phyloP scores from a whole-genome alignment of 73 alveolate species.

The Symbiodinium natans region DNA sequence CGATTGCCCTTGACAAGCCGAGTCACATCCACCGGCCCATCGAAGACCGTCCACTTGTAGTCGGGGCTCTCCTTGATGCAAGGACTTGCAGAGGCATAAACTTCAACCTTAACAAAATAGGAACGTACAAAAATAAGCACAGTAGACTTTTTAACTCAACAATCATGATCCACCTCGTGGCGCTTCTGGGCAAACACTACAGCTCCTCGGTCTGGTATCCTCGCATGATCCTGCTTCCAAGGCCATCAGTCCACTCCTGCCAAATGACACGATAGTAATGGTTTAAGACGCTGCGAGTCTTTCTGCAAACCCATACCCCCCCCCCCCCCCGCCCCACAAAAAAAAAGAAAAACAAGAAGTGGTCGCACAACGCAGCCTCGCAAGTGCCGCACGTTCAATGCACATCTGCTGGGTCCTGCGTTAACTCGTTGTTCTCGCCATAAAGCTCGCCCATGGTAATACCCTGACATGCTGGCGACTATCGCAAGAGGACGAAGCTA shows the following conservation, averaged over 20 bases:
- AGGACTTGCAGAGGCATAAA: background rate
- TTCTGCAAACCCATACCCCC: too few species aligned
- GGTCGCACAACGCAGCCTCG: too few species aligned
- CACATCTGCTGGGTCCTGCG: too few species aligned
- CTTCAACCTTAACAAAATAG: too few species aligned
- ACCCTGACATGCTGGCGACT: constrained; percentile 89
- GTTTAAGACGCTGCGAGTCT: too few species aligned
- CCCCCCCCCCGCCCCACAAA: too few species aligned
- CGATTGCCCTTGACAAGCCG: too few species aligned
- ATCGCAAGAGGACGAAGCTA: too few species aligned
- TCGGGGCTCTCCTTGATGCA: constrained; percentile 48
- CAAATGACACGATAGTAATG: too few species aligned
- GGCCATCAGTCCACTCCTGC: constrained; percentile 98
- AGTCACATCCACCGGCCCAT: constrained; percentile 99
- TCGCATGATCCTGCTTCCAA: constrained; percentile 99
- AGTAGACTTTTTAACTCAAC: background rate
- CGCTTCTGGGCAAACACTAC: background rate
- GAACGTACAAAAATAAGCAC: background rate
- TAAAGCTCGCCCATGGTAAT: constrained; percentile 99
- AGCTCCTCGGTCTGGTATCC: constrained; percentile 95
- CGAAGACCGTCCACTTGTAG: constrained; percentile 99
- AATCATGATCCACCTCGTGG: background rate
- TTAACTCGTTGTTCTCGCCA: constrained; percentile 99
- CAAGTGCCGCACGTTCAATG: too few species aligned
- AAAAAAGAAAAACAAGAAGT: too few species aligned